Evolutionary conservation across 2,329 filamentous ascomycete species (phyloP).

Genomic region (Penicillium freii): DNA sequence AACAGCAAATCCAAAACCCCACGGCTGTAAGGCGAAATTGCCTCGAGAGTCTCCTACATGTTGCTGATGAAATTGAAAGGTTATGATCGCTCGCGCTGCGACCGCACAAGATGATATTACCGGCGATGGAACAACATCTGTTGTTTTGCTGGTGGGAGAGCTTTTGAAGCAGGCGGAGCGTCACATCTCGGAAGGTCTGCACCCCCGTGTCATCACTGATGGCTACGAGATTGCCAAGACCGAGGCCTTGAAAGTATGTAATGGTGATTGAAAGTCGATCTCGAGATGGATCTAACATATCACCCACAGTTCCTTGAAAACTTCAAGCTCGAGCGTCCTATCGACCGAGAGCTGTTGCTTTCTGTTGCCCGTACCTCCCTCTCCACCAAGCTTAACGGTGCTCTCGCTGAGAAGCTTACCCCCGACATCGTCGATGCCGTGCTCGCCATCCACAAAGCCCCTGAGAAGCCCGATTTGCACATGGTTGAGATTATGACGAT

Average conservation of each 20-base stretch:
- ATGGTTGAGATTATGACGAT: constrained; percentile 99
- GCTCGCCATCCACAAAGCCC: constrained; percentile 84
- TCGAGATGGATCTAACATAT: constrained; percentile 15
- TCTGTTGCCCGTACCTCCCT: constrained; percentile 92
- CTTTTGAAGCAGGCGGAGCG: constrained; percentile 96
- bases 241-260: constrained; percentile 77
- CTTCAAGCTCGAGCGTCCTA: constrained; percentile 85
- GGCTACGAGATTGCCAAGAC: constrained; percentile 96
- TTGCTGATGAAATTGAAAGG: constrained; percentile 38
- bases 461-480: constrained; percentile 91
- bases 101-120: constrained; percentile 98
- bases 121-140: constrained; percentile 95
- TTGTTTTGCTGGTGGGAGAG: constrained; percentile 92
- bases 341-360: constrained; percentile 90
- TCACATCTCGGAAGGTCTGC: constrained; percentile 94
- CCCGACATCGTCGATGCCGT: constrained; percentile 96
- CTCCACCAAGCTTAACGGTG: constrained; percentile 88
- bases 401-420: constrained; percentile 84
- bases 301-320: constrained; percentile 74
- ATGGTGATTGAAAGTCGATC: background rate
- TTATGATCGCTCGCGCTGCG: constrained; percentile 75
- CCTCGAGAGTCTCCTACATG: background rate
- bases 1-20: constrained; percentile 90
- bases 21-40: constrained; percentile 66
- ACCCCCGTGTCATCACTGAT: constrained; percentile 94